phyloP scores from a whole-genome alignment of 352 stramenopile genomes.

The Hyaloperonospora brassicae region DNA sequence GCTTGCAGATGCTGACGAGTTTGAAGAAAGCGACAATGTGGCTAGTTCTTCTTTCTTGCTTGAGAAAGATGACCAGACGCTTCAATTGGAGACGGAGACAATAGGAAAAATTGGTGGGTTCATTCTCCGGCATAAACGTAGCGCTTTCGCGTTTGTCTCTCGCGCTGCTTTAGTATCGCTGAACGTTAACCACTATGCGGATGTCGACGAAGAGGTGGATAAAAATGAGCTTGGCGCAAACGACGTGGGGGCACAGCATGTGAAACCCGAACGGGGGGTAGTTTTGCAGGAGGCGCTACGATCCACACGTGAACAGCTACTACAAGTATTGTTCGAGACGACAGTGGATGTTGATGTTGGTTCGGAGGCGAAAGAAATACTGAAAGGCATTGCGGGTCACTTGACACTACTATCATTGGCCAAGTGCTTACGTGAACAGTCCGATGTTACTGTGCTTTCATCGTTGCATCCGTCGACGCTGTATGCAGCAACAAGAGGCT shows the following conservation, averaged over 20 bases:
- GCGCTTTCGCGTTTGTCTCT: slow-evolving; percentile 68
- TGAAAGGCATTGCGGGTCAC: slow-evolving; percentile 49
- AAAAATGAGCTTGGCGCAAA: slow-evolving; percentile 10
- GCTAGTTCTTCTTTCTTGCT: slow-evolving; percentile 41
- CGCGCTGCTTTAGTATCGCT: slow-evolving; percentile 46
- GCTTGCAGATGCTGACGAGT: slow-evolving; percentile 54
- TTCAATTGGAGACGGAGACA: slow-evolving; percentile 62
- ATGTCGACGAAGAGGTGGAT: slow-evolving; percentile 13
- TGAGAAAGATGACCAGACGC: slow-evolving; percentile 83
- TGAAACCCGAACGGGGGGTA: slow-evolving; percentile 36
- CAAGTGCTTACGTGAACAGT: slow-evolving; percentile 43
- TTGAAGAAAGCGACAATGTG: slow-evolving; percentile 44
- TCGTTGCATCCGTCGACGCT: slow-evolving; percentile 66
- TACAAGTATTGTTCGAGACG: slow-evolving; percentile 62
- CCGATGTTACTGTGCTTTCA: slow-evolving; percentile 63
- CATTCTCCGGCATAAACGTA: slow-evolving; percentile 69
- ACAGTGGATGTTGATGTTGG: slow-evolving; percentile 73
- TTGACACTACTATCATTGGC: slow-evolving; percentile 44
- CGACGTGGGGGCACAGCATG: slow-evolving; percentile 12
- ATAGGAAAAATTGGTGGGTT: slow-evolving; percentile 51
- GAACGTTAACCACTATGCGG: slow-evolving; percentile 32
- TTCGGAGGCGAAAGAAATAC: slow-evolving; percentile 39
- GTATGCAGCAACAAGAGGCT: slow-evolving; percentile 60
- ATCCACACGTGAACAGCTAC: slow-evolving; percentile 38
- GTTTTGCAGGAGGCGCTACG: slow-evolving; percentile 46